Conservation (phyloP, 139 green algal species). For the Picochlorum sp. region DNA sequence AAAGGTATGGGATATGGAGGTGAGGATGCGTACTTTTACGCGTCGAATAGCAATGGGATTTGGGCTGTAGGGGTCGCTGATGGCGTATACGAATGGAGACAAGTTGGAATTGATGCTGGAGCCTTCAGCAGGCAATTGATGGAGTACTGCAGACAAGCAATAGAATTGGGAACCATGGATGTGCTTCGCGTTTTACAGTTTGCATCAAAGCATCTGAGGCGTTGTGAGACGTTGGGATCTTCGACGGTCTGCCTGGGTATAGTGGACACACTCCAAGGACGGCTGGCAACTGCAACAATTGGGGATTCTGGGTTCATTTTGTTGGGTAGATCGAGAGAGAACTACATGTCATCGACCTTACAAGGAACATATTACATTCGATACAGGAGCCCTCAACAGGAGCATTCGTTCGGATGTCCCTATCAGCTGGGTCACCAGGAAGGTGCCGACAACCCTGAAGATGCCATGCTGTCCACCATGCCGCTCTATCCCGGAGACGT, state of each 20-base stretch:
- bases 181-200: slow-evolving; percentile 25
- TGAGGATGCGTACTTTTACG: slow-evolving; percentile 83
- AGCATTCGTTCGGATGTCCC: slow-evolving; percentile 85
- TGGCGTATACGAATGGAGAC: slow-evolving; percentile 85
- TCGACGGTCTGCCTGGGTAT: slow-evolving; percentile 68
- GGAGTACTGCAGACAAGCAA: slow-evolving; percentile 28
- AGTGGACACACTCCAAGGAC: slow-evolving; percentile 59
- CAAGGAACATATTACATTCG: slow-evolving; percentile 30
- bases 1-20: slow-evolving; percentile 65
- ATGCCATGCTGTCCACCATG: slow-evolving; percentile 68
- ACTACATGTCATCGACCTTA: neutral
- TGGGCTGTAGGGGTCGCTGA: slow-evolving; percentile 85
- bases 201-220: slow-evolving; percentile 12
- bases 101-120: slow-evolving; percentile 80
- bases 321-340: slow-evolving; percentile 28
- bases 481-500: slow-evolving; percentile 65
- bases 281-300: slow-evolving; percentile 68
- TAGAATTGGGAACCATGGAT: slow-evolving; percentile 40
- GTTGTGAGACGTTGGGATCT: slow-evolving; percentile 53
- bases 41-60: slow-evolving; percentile 42
- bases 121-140: slow-evolving; percentile 57
- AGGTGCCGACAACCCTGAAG: slow-evolving; percentile 40
- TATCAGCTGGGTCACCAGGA: slow-evolving; percentile 75
- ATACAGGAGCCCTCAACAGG: slow-evolving; percentile 76
- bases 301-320: slow-evolving; percentile 82